phyloP scores from a whole-genome alignment of 2,329 filamentous ascomycete species.

The Fusarium euwallaceae region DNA sequence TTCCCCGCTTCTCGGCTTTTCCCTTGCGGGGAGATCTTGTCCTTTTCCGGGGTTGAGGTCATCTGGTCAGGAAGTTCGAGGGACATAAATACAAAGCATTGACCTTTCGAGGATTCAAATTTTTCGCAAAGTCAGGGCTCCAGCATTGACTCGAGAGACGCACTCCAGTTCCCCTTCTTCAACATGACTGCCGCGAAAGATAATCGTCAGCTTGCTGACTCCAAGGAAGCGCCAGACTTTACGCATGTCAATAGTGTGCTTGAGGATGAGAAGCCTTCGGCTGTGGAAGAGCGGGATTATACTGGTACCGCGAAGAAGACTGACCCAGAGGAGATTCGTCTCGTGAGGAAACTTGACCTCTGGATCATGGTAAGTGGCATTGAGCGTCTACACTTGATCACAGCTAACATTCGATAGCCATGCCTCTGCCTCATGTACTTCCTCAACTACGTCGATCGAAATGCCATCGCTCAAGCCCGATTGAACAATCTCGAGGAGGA shows the following conservation, averaged over 20 bases:
- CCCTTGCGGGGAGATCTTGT: constrained; percentile 21
- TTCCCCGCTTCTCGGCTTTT: constrained; percentile 30
- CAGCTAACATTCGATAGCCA: constrained; percentile 34
- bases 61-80: not conserved
- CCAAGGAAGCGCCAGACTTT: constrained; percentile 34
- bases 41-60: not conserved
- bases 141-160: constrained; percentile 2
- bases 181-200: constrained; percentile 19
- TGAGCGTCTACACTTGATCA: not conserved
- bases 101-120: not conserved
- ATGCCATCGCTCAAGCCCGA: constrained; percentile 61
- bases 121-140: not conserved
- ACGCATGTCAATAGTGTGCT: constrained; percentile 42
- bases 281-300: constrained; percentile 49
- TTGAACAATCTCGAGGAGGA: constrained; percentile 63
- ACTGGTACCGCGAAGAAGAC: constrained; percentile 55
- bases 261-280: constrained; percentile 40
- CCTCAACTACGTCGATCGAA: constrained; percentile 59
- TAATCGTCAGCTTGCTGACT: constrained; percentile 13
- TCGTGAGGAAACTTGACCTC: constrained; percentile 57
- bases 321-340: constrained; percentile 55
- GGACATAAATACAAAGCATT: constrained; percentile 34
- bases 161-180: not conserved
- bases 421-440: constrained; percentile 59
- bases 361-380: constrained; percentile 55